These are phyloP conservation scores for Neoarthrinium moseri DNA, from an alignment of 2,329 filamentous ascomycete species.

Conservation along the genomic window DNA sequence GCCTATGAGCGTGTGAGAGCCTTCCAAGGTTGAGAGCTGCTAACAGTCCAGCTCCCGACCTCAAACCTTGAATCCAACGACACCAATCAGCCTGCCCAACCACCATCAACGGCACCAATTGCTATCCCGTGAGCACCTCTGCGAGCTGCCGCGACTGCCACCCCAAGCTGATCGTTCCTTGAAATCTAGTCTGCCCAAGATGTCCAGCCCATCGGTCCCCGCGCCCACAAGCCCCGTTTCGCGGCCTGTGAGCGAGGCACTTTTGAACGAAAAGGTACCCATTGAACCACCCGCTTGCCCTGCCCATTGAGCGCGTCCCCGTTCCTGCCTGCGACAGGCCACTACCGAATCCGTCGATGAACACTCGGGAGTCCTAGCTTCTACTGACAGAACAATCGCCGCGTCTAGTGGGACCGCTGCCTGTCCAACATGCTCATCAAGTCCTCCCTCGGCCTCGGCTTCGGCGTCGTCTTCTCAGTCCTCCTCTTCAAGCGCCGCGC, in stretches of 20 bases:
- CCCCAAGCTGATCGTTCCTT: slow-evolving; percentile 12
- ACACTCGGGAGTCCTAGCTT: background rate
- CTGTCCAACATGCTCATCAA: slow-evolving; percentile 97
- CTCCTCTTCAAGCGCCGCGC: slow-evolving; percentile 97
- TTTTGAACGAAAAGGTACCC: slow-evolving; percentile 98
- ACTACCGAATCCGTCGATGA: background rate
- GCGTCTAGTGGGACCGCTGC: slow-evolving; percentile 98
- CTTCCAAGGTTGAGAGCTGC: background rate
- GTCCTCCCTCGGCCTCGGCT: slow-evolving; percentile 91
- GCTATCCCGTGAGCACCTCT: background rate
- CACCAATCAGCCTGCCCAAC: background rate
- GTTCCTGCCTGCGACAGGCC: background rate
- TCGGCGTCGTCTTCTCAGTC: slow-evolving; percentile 98
- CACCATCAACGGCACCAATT: slow-evolving; percentile 14
- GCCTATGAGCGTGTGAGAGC: background rate
- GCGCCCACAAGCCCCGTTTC: slow-evolving; percentile 64
- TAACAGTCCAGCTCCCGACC: too few species aligned
- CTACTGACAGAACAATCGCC: too few species aligned
- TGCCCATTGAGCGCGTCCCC: background rate
- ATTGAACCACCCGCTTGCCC: too few species aligned
- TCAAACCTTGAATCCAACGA: slow-evolving; percentile 8
- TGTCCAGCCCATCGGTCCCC: slow-evolving; percentile 52
- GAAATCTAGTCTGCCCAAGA: slow-evolving; percentile 30
- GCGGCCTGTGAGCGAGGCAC: slow-evolving; percentile 92
- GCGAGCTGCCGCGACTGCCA: slow-evolving; percentile 5